Base-by-base conservation (phyloP, 345 rosid species). In the Citrus reticulata region DNA sequence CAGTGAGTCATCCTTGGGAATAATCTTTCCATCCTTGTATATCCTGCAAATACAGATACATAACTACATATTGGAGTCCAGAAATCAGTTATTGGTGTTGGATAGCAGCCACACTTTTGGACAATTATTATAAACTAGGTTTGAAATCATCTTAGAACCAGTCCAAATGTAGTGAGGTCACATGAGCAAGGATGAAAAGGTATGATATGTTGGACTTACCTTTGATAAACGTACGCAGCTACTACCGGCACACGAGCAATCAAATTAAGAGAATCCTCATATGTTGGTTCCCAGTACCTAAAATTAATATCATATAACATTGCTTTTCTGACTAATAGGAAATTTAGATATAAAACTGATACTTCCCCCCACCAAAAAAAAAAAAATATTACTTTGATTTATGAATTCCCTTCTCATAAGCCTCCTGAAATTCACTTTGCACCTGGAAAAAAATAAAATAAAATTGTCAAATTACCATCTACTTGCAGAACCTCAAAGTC, bases 231-330 rank as follows among this genome's bases (percentile, higher is more conserved):
- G 87, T 96, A 94, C 29, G 98, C 79, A 85, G 99, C 99, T 46
- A 94, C 93, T 35, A 88, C 65, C 35, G 97, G 98, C 54, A 96
- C 80, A 70, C 97, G 97, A 79, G 99, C 98, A 84, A 94, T 96
- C 88, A 96, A 83, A 88, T 82, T 91, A 70, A 96, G 93, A 82
- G 93, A 88, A 76, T 96, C 98, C 85, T 96, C 97, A 73, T 86
- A 96, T 55, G 99, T 91, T 68, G 97, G 94, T 84, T 96, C 99
- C 99, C 99, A 96, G 82, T 90, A 96, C 89, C 99, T 96, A 78
- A 70, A 86, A 51, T 39, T 32, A 83, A 76, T 14, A 74, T 54
- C 59, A 68, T 37, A 68, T 68, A 77, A 83, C 39, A 61, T 74
- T 77, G 68, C 46, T 51, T 40, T 62, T 70, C 81, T 74, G 4